Base-by-base conservation (phyloP, 768 basidiomycete species). In the Termitomyces sp. region DNA sequence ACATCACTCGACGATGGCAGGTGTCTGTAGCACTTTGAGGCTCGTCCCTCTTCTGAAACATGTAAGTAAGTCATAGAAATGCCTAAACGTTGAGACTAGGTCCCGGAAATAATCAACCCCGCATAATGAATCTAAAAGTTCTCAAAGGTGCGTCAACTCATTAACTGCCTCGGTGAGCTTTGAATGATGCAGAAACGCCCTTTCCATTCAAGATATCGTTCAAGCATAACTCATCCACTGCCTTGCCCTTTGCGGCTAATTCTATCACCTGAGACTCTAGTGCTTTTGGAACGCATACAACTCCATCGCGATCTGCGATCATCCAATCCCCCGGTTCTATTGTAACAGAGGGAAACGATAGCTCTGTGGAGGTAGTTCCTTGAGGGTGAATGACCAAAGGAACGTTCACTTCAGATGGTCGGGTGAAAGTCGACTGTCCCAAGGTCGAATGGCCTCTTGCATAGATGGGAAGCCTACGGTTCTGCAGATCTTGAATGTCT, bases 301-400 rank as follows among this genome's bases (percentile, higher is more conserved):
- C 91, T 1, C 95, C 94, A 66, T 97, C 90, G 55, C 84, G 79
- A 68, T 97, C 94, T 26, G 85, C 92, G n/a, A 94, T 68, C 48
- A 96, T 80, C 78, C 86, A 81, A 68, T 95, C 94, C 2, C 86
- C 89, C 2, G 94, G 87, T 17, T 81, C 66, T 6, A 96, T 78
- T 3, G 64, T 76, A 11, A 85, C 77, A 0, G 81, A 59, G 2
- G 83, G 80, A 62, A 89, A 84, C 9, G 66, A 64, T 35, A 74
- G 67, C 66, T n/a, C 67, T 21, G 28, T 71, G 35, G 65, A 65
- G 46, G 17, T 17, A 17, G 2, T 63, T 64, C 67, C 73, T 23
- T 68, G 69, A 17, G 87, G 78, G 19, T 63, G 53, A 41, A 88
- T 79, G 33, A 71, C 65, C 35, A 93, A 64, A 0, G 91, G 80